phyloP scores from a whole-genome alignment of 1,139 yeast species.

The Scheffersomyces segobiensis region DNA sequence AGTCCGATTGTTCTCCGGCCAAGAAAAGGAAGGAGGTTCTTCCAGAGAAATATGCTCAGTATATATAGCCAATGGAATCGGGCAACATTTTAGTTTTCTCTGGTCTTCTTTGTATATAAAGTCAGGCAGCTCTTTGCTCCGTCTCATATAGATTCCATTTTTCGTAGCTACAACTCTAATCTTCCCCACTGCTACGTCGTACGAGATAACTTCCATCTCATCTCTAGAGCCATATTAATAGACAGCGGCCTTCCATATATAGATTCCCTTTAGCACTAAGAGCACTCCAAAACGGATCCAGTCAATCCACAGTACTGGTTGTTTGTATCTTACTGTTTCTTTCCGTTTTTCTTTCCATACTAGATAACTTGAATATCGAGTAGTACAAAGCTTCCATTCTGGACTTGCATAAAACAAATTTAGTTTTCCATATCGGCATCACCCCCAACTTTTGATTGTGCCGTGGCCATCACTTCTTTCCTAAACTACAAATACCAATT shows the following conservation, averaged over 20 bases:
- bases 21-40: neutral
- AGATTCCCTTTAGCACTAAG: neutral
- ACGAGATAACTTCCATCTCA: neutral
- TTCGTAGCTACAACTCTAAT: neutral
- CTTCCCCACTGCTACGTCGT: neutral
- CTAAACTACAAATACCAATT: neutral
- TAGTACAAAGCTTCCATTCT: neutral
- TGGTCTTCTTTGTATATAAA: neutral
- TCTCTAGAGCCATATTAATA: neutral
- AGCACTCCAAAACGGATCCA: neutral
- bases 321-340: neutral
- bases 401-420: neutral
- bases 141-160: neutral
- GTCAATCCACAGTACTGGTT: neutral
- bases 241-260: neutral
- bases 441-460: neutral
- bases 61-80: neutral
- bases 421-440: neutral
- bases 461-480: neutral
- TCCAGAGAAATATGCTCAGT: neutral
- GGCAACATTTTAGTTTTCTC: neutral
- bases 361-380: neutral
- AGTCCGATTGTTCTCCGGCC: neutral
- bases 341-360: neutral
- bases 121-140: neutral